Evolutionary conservation across 352 stramenopile species (phyloP).

Genomic region (Pythium utonaiense): DNA sequence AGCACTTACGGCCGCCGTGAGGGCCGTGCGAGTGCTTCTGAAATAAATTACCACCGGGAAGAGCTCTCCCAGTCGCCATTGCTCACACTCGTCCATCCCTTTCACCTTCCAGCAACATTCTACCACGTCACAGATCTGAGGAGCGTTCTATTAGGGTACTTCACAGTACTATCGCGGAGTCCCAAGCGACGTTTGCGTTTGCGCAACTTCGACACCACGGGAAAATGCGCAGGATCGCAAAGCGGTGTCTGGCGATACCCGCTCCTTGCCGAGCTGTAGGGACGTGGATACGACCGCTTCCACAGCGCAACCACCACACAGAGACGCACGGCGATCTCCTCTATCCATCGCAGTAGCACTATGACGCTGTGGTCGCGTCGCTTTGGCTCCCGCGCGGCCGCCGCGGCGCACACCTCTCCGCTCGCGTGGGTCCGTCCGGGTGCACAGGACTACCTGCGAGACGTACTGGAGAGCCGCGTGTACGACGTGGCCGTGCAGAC

Average conservation of each 20-base stretch:
- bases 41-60: too few species aligned
- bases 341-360: background rate
- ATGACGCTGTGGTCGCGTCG: slow-evolving; percentile 26
- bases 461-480: slow-evolving; percentile 78
- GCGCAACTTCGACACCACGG: slow-evolving; percentile 8
- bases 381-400: slow-evolving; percentile 26
- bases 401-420: slow-evolving; percentile 29
- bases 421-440: slow-evolving; percentile 62
- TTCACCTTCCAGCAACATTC: background rate
- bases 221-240: slow-evolving; percentile 12
- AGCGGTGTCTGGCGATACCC: background rate
- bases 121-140: slow-evolving; percentile 11
- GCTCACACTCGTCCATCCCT: too few species aligned
- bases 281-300: background rate
- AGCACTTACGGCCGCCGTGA: too few species aligned
- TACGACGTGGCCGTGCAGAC: slow-evolving; percentile 83
- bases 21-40: too few species aligned
- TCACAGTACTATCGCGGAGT: background rate
- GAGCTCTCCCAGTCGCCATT: too few species aligned
- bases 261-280: background rate
- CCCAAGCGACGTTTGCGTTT: slow-evolving; percentile 9
- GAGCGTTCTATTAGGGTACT: background rate
- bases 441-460: slow-evolving; percentile 71
- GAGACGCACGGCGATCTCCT: background rate
- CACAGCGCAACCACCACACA: background rate